A percentile compares a stretch with the other conserved stretches of the same genome.
Evolutionary conservation across 371 early-diverging fungal genomes (phyloP).

Genomic region (Rhizopus arrhizus): DNA sequence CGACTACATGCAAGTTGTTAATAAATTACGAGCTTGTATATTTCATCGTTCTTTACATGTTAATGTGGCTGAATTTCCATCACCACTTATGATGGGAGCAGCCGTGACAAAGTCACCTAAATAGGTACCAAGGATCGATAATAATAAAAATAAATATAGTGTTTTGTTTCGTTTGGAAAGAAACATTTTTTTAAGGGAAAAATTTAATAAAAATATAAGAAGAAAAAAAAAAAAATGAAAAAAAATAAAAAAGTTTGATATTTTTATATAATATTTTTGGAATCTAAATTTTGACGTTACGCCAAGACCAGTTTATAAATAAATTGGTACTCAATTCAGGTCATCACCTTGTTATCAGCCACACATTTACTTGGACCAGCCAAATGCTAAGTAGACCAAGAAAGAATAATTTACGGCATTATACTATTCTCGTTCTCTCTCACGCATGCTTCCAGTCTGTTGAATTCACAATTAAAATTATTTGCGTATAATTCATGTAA

Average conservation of each 20-base stretch:
- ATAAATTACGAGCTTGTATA: neutral
- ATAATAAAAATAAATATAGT: conserved; percentile 16
- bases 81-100: conserved; percentile 22
- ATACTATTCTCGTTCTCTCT: neutral
- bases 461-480: neutral
- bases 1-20: conserved; percentile 26
- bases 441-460: neutral
- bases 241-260: neutral
- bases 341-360: neutral
- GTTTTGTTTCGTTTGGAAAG: conserved; percentile 18
- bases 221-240: conserved; percentile 9
- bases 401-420: neutral
- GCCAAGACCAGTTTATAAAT: neutral
- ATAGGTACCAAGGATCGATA: conserved; percentile 19
- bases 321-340: neutral
- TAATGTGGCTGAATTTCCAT: conserved; percentile 15
- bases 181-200: conserved; percentile 14
- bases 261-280: no score
- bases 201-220: conserved; percentile 6
- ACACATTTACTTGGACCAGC: neutral
- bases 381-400: neutral
- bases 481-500: no score
- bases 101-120: conserved; percentile 29
- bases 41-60: conserved; percentile 17
- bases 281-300: neutral